A percentile compares a stretch with the other conserved stretches of the same genome.
These are phyloP conservation scores for Ophiostoma himal-ulmi DNA, from an alignment of 2,329 filamentous ascomycete genomes.

Conservation along the genomic window DNA sequence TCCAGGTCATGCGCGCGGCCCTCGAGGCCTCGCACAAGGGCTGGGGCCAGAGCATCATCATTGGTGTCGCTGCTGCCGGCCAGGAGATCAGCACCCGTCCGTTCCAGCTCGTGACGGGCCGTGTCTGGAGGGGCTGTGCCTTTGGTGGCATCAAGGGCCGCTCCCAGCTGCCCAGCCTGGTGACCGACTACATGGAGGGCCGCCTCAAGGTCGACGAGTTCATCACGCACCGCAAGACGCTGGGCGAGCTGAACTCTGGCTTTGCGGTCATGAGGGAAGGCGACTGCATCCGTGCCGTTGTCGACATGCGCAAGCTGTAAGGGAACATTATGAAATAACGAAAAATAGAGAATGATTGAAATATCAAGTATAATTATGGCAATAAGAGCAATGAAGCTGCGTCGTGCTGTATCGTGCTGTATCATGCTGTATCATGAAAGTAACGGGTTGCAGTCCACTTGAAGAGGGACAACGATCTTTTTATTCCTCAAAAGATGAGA, in stretches of 20 bases:
- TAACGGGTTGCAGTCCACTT: not conserved
- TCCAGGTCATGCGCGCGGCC: conserved; percentile 89
- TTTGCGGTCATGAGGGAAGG: conserved; percentile 90
- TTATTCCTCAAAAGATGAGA: not conserved
- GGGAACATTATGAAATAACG: not conserved
- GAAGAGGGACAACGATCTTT: not conserved
- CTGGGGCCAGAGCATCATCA: conserved; percentile 97
- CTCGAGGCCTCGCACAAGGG: conserved; percentile 99
- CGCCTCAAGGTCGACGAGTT: conserved; percentile 98
- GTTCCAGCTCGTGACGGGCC: conserved; percentile 97
- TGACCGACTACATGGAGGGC: conserved; percentile 82
- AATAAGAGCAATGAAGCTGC: not conserved
- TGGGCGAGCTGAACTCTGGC: conserved; percentile 79
- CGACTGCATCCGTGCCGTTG: conserved; percentile 93
- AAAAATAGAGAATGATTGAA: not conserved
- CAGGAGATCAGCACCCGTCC: conserved; percentile 88
- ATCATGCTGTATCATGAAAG: not conserved
- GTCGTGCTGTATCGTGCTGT: no score
- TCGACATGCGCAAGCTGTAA: conserved; percentile 50
- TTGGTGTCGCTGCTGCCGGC: conserved; percentile 91
- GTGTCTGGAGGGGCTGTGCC: conserved; percentile 95
- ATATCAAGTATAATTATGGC: not conserved
- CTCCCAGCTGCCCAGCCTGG: conserved; percentile 79
- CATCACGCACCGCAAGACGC: conserved; percentile 87
- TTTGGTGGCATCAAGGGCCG: conserved; percentile 98